These are phyloP conservation scores for Protomyces macrosporus DNA, from an alignment of 1,139 yeast genomes.

Conservation along the genomic window DNA sequence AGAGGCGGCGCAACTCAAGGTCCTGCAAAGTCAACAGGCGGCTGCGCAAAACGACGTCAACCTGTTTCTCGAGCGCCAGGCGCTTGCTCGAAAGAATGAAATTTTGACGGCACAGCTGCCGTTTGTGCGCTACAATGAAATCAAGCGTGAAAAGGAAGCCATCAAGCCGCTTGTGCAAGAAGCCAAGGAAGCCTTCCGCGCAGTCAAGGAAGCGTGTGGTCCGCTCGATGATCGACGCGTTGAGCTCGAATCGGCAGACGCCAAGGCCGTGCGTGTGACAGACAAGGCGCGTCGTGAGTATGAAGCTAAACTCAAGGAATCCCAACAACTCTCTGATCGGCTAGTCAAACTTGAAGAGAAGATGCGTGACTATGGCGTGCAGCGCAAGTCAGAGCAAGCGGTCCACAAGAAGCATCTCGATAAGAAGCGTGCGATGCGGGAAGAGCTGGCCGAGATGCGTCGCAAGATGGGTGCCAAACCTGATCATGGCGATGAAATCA, in stretches of 20 bases:
- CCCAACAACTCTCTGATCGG: background rate
- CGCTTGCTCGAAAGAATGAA: constrained; percentile 25
- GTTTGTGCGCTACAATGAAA: constrained; percentile 28
- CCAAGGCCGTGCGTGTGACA: constrained; percentile 5
- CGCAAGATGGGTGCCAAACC: constrained; percentile 41
- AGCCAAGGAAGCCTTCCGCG: constrained; percentile 44
- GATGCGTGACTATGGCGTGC: background rate
- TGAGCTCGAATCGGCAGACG: constrained; percentile 10
- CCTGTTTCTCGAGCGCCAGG: constrained; percentile 32
- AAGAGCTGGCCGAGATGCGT: constrained; percentile 33
- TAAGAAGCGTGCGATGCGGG: constrained; percentile 37
- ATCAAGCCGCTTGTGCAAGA: constrained; percentile 40
- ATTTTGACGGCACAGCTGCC: constrained; percentile 28
- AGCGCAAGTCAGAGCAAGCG: constrained; percentile 11
- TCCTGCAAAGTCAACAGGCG: constrained; percentile 42
- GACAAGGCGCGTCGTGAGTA: constrained; percentile 3
- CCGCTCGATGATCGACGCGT: constrained; percentile 19
- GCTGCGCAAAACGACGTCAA: constrained; percentile 32
- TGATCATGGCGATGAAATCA: constrained; percentile 47
- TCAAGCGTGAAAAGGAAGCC: constrained; percentile 35
- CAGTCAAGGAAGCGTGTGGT: constrained; percentile 37
- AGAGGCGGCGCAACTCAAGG: constrained; percentile 32
- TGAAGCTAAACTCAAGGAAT: background rate
- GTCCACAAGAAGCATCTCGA: constrained; percentile 11
- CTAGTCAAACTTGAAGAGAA: constrained; percentile 8